Evolutionary conservation across 192 early-diverging fungal genomes (phyloP).

Genomic region (Chytriomyces sp.): DNA sequence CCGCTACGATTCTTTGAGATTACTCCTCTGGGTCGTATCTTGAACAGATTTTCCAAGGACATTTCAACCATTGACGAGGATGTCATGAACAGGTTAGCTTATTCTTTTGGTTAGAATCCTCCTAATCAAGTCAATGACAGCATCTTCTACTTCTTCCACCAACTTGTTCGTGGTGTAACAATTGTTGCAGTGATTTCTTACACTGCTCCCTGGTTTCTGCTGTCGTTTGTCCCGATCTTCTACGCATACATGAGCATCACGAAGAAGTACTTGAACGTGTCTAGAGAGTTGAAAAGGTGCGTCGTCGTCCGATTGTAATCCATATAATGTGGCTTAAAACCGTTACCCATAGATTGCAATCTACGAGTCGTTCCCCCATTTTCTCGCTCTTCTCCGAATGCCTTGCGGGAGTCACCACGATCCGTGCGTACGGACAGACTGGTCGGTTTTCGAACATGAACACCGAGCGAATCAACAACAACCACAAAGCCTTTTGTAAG

Average conservation of each 20-base stretch:
- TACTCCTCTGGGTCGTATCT: slow-evolving; percentile 57
- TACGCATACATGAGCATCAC: slow-evolving; percentile 63
- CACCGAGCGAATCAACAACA: slow-evolving; percentile 24
- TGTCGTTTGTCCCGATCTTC: slow-evolving; percentile 22
- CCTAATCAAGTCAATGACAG: slow-evolving; percentile 43
- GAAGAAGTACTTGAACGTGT: slow-evolving; percentile 72
- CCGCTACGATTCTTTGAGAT: slow-evolving; percentile 52
- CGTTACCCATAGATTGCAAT: slow-evolving; percentile 58
- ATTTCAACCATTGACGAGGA: slow-evolving; percentile 58
- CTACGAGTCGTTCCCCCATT: slow-evolving; percentile 72
- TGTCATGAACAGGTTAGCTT: slow-evolving; percentile 39
- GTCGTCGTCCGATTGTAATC: background rate
- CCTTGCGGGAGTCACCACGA: slow-evolving; percentile 49
- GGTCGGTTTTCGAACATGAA: slow-evolving; percentile 58
- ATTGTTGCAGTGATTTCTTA: slow-evolving; percentile 61
- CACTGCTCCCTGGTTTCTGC: slow-evolving; percentile 41
- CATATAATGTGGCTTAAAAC: background rate
- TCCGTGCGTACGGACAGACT: slow-evolving; percentile 41
- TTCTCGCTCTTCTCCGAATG: slow-evolving; percentile 82
- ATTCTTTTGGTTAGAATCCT: slow-evolving; percentile 50
- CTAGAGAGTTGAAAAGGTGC: slow-evolving; percentile 67
- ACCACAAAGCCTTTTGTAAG: slow-evolving; percentile 42
- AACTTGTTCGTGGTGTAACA: slow-evolving; percentile 51
- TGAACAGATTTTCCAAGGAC: slow-evolving; percentile 91
- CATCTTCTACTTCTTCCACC: slow-evolving; percentile 50